Percentiles rank a stretch among this genome's conserved stretches.
Evolutionary conservation across 768 basidiomycete species (phyloP).

Genomic region (Melanogaster broomeanus): DNA sequence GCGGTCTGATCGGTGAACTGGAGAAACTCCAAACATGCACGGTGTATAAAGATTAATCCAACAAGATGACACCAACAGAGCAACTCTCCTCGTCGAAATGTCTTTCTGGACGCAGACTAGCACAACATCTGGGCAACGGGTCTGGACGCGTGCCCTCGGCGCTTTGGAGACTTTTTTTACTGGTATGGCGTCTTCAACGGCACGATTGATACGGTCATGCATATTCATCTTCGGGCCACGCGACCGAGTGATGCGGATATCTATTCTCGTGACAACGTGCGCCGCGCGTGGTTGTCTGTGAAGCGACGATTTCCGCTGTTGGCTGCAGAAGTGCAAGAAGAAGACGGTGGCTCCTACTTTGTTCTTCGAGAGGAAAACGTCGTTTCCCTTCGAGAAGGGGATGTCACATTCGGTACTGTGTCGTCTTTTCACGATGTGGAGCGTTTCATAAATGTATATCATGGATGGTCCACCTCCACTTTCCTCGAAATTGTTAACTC

Average conservation of each 20-base stretch:
- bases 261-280: conserved; percentile 33
- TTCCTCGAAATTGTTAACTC: conserved; percentile 42
- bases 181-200: conserved; percentile 40
- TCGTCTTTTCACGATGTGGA: conserved; percentile 39
- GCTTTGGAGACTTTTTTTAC: conserved; percentile 40
- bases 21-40: no score
- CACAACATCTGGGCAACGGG: not conserved
- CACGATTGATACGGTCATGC: conserved; percentile 45
- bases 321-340: conserved; percentile 40
- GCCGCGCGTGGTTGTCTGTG: conserved; percentile 44
- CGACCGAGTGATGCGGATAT: conserved; percentile 12
- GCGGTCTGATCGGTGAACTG: no score
- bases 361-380: conserved; percentile 39
- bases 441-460: conserved; percentile 30
- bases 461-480: conserved; percentile 38
- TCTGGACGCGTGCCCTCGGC: conserved; percentile 29
- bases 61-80: no score
- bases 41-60: no score
- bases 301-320: conserved; percentile 54
- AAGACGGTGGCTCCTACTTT: conserved; percentile 35
- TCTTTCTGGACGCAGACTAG: conserved; percentile 1
- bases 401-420: conserved; percentile 39
- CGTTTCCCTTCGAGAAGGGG: conserved; percentile 26
- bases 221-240: conserved; percentile 36
- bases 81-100: no score